Percentiles rank a stretch among this genome's conserved stretches.
Conservation (phyloP, 345 rosid species). For the Salix koriyanagi region DNA sequence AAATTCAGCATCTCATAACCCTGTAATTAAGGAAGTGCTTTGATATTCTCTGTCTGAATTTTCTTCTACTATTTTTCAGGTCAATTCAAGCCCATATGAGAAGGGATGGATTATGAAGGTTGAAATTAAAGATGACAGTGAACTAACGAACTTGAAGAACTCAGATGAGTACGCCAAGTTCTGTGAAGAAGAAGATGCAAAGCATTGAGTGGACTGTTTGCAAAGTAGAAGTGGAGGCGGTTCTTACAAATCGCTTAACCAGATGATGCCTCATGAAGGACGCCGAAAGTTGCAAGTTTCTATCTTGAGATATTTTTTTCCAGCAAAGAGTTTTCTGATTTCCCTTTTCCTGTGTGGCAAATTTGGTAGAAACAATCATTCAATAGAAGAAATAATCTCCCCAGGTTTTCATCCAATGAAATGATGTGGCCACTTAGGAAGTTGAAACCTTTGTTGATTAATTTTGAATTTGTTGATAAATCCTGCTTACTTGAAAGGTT, state of each 20-base stretch:
- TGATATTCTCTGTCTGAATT: neutral
- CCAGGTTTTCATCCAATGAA: neutral
- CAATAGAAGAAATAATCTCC: neutral
- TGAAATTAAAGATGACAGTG: conserved; percentile 46
- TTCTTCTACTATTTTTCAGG: conserved; percentile 30
- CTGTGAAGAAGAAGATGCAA: conserved; percentile 93
- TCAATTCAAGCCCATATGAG: conserved; percentile 77
- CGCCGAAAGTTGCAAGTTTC: neutral
- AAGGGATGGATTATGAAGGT: conserved; percentile 92
- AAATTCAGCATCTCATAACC: neutral
- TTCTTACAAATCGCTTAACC: neutral
- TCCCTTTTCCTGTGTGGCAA: conserved; percentile 1
- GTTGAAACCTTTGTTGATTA: neutral
- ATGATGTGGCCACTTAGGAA: neutral
- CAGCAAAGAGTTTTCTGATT: neutral
- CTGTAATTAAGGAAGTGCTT: neutral
- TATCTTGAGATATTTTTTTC: neutral
- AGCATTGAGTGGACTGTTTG: conserved; percentile 45
- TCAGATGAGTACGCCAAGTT: conserved; percentile 72
- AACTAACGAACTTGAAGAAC: conserved; percentile 69
- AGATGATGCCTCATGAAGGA: neutral
- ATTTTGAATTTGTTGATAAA: neutral
- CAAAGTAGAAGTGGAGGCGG: neutral
- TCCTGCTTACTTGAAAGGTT: neutral
- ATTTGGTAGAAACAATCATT: neutral